Evolutionary conservation across 1,139 yeast genomes (phyloP).

Genomic region (Sugiyamaella novakii): DNA sequence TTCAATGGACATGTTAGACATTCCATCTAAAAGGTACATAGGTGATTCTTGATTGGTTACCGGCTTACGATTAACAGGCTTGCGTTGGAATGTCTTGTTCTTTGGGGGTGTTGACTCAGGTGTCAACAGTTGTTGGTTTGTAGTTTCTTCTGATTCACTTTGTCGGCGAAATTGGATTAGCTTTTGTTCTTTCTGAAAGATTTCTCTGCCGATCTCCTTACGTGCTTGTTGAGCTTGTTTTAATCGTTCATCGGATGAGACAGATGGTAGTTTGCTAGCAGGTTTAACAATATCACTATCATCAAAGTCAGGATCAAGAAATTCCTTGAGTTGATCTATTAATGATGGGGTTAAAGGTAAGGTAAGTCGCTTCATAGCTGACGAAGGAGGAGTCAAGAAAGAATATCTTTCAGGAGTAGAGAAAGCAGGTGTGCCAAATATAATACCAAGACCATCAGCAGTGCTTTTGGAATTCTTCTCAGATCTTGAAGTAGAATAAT

Average conservation of each 20-base stretch:
- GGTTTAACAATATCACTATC: conserved; percentile 3
- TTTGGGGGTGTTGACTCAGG: conserved; percentile 13
- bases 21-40: neutral
- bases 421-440: conserved; percentile 9
- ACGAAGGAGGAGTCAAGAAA: conserved; percentile 4
- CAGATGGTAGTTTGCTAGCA: neutral
- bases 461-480: neutral
- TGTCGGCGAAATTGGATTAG: conserved; percentile 15
- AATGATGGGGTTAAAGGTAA: conserved; percentile 27
- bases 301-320: conserved; percentile 20
- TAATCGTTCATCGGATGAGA: conserved; percentile 4
- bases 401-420: conserved; percentile 2
- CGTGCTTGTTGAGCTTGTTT: conserved; percentile 21
- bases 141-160: conserved; percentile 2
- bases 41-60: neutral
- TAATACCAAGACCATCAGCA: conserved; percentile 23
- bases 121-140: conserved; percentile 1
- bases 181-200: conserved; percentile 16
- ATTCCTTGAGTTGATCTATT: conserved; percentile 27
- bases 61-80: conserved; percentile 2
- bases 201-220: conserved; percentile 19
- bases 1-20: conserved; percentile 1
- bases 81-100: neutral
- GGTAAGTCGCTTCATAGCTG: conserved; percentile 18
- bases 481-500: neutral